Evolutionary conservation across 169 alveolate genomes (phyloP), one percentile per base, ranked within the genome.

Genomic region (Miamiensis avidus): DNA sequence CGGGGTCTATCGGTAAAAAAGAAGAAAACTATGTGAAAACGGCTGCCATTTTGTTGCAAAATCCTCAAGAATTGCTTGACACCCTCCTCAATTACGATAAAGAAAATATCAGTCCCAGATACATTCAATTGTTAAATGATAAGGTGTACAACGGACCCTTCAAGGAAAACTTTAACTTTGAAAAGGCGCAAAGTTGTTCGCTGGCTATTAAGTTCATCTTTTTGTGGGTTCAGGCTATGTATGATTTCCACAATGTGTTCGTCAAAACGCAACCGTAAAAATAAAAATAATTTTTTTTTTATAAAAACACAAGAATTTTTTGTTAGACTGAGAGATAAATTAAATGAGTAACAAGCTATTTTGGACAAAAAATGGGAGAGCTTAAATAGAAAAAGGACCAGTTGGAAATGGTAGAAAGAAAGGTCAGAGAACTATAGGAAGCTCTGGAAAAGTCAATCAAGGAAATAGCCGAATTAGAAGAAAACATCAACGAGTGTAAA

Each of bases 151-250:
- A 49, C 69, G 69, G 69, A 20, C 69, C 69, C 20, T 49, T 49
- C 20, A 49, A 91, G 82, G 65, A 91, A 87, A 91, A 89, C 34
- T 92, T 92, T 65, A 91, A 94, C 30, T 85, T 92, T 25, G 98
- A 95, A 83, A 95, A 93, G 85, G 96, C 92, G 79, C 87, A 89
- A 79, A 87, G 90, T 73, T 96, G 97, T 25, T 95, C 98, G 4
- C 84, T 87, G 64, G 98, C 98, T 33, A 92, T 95, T 75, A 95
- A 93, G 25, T 95, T 95, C 65, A 89, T 95, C 73, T 85, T 65
- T 34, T 91, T 93, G 75, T 97, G 98, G 97, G 96, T 93, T 31
- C 91, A 95, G 0, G 99, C 98, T 74, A 97, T 97, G 99, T 92
- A 92, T 92, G 92, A 92, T 84, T 97, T 93, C 83, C 94, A 95